phyloP scores from a whole-genome alignment of 495 filamentous ascomycete genomes.

The Trichoderma asperelloides region DNA sequence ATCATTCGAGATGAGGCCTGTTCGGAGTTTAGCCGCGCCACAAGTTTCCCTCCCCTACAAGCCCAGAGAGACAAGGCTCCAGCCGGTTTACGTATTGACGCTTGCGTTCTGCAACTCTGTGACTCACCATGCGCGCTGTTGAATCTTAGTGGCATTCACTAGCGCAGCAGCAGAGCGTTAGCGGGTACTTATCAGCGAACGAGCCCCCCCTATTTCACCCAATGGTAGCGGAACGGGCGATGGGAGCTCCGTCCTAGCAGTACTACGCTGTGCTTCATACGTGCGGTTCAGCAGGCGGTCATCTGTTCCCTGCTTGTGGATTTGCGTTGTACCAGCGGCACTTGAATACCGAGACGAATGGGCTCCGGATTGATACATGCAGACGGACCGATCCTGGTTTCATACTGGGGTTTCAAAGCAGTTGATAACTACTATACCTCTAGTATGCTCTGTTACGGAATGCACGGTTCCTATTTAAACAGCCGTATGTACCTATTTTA shows the following conservation, averaged over 20 bases:
- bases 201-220: background rate
- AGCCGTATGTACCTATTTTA: too few species aligned
- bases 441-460: too few species aligned
- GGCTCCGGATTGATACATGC: background rate
- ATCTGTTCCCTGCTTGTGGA: background rate
- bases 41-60: background rate
- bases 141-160: background rate
- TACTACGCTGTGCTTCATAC: background rate
- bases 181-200: background rate
- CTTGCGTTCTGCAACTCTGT: background rate
- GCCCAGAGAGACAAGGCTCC: background rate
- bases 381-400: too few species aligned
- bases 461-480: too few species aligned
- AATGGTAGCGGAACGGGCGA: background rate
- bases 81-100: slow-evolving; percentile 2
- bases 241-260: background rate
- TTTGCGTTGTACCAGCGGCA: background rate
- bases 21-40: background rate
- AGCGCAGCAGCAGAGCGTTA: background rate
- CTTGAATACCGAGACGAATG: background rate
- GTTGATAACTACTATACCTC: too few species aligned
- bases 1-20: background rate
- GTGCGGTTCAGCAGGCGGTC: background rate
- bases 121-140: background rate
- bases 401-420: too few species aligned